Conservation (phyloP, 306 rosid genomes). For the Vicia faba region DNA sequence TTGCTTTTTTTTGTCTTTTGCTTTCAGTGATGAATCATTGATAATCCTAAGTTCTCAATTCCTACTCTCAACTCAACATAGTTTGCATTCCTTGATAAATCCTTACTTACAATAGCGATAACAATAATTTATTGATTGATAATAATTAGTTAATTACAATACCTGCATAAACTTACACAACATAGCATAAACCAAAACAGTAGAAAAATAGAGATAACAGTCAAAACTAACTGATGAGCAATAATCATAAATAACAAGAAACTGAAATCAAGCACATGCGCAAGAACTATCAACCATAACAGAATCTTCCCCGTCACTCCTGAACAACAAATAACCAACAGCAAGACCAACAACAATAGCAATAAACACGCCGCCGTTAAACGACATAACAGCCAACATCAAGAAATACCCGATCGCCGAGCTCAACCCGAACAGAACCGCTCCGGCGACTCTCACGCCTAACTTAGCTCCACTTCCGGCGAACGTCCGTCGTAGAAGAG, state of each 20-base stretch:
- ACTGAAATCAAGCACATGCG: constrained; percentile 63
- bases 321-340: constrained; percentile 65
- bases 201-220: background rate
- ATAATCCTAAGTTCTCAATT: too few species aligned
- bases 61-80: too few species aligned
- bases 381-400: constrained; percentile 92
- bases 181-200: background rate
- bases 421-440: constrained; percentile 67
- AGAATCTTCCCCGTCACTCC: constrained; percentile 61
- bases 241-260: background rate
- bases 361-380: constrained; percentile 82
- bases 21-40: too few species aligned
- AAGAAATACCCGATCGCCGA: constrained; percentile 85
- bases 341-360: constrained; percentile 77
- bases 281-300: constrained; percentile 67
- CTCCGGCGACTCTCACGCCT: constrained; percentile 53
- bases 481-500: constrained; percentile 49
- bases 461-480: constrained; percentile 35
- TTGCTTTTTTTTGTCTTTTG: too few species aligned
- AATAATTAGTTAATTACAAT: constrained; percentile 1
- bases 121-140: background rate
- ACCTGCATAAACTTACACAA: background rate
- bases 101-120: background rate
- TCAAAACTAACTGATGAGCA: background rate
- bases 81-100: too few species aligned